phyloP scores from a whole-genome alignment of 805 yeast species.

The Wickerhamomyces alni region DNA sequence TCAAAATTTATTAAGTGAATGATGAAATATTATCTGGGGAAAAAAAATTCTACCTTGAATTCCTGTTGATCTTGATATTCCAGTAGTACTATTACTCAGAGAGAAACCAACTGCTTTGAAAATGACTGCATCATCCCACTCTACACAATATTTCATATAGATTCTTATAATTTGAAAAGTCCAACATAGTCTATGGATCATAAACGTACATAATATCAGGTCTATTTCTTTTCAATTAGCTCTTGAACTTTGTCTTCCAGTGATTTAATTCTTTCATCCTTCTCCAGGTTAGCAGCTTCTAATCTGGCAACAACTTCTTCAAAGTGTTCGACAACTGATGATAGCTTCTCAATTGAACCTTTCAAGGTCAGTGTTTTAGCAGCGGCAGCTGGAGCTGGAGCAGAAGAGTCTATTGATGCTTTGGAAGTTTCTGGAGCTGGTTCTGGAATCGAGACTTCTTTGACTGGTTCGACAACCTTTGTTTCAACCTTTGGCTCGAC shows the following conservation, averaged over 20 bases:
- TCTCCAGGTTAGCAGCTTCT: conserved; percentile 48
- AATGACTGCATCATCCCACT: too few species aligned
- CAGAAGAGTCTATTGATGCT: too few species aligned
- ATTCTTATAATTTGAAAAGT: too few species aligned
- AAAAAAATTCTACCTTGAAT: too few species aligned
- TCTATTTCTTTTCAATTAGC: conserved; percentile 39
- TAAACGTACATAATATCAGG: background rate
- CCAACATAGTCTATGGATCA: background rate
- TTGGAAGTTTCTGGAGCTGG: too few species aligned
- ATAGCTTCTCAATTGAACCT: conserved; percentile 64
- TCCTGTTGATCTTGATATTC: too few species aligned
- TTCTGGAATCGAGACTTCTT: conserved; percentile 12
- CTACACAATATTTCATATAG: too few species aligned
- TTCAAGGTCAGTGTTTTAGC: conserved; percentile 56
- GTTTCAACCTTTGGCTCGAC: conserved; percentile 8
- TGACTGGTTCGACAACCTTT: conserved; percentile 9
- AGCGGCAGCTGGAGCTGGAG: conserved; percentile 16
- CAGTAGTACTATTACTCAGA: too few species aligned
- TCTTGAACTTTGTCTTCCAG: conserved; percentile 59
- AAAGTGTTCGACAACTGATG: conserved; percentile 48
- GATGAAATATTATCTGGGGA: too few species aligned
- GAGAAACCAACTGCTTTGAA: too few species aligned
- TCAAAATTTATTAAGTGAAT: too few species aligned
- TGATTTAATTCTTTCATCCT: conserved; percentile 53
- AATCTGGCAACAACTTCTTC: conserved; percentile 51